phyloP scores from a whole-genome alignment of 1,284 basidiomycete species.

The Cutaneotrichosporon dermatis region DNA sequence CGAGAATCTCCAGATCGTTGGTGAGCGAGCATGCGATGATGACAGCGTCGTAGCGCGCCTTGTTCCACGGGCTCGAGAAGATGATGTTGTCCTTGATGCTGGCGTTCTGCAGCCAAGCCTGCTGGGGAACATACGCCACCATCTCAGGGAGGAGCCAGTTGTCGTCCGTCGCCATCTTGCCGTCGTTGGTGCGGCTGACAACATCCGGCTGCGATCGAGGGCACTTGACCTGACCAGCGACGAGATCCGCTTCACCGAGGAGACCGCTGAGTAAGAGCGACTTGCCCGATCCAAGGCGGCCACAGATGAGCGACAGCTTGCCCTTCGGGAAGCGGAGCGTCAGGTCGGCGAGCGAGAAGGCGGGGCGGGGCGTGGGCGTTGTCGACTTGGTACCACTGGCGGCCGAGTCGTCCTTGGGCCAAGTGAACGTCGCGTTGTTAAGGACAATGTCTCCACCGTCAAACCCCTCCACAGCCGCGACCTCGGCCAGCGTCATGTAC shows the following conservation, averaged over 20 bases:
- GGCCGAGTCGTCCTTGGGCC: conserved; percentile 65
- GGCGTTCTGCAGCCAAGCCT: conserved; percentile 70
- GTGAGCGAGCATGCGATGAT: conserved; percentile 71
- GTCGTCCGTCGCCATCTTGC: conserved; percentile 45
- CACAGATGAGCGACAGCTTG: conserved; percentile 74
- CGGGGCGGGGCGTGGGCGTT: conserved; percentile 66
- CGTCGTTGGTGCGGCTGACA: conserved; percentile 56
- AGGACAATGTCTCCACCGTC: conserved; percentile 62
- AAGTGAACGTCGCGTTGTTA: conserved; percentile 78
- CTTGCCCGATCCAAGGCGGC: conserved; percentile 65
- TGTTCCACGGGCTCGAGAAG: conserved; percentile 76
- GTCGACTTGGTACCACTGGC: conserved; percentile 47
- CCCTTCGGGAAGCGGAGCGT: conserved; percentile 71
- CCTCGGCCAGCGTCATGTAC: conserved; percentile 70
- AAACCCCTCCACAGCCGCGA: conserved; percentile 57
- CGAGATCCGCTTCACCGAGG: conserved; percentile 83
- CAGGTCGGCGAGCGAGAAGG: conserved; percentile 77
- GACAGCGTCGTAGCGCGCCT: conserved; percentile 70
- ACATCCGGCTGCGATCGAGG: conserved; percentile 78
- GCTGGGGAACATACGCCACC: conserved; percentile 85
- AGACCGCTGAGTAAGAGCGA: conserved; percentile 72
- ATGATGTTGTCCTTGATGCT: conserved; percentile 92
- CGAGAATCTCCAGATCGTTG: conserved; percentile 80
- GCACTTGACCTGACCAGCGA: conserved; percentile 64
- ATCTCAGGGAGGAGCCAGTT: conserved; percentile 73